These are phyloP conservation scores for Inga oerstediana DNA, from an alignment of 306 rosid species.

Conservation along the genomic window DNA sequence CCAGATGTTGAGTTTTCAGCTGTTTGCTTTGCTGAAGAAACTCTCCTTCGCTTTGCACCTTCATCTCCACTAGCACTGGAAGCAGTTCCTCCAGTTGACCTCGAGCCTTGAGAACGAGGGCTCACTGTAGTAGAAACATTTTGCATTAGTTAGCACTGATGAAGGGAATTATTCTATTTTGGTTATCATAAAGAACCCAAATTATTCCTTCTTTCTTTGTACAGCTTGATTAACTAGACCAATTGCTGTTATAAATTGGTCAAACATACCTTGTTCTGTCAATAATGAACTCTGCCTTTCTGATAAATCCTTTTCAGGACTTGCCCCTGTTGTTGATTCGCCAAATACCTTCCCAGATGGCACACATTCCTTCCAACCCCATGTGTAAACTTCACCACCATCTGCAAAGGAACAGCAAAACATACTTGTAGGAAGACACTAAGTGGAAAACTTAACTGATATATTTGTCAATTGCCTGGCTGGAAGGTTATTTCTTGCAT, in stretches of 20 bases:
- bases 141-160: constrained; percentile 24
- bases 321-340: constrained; percentile 43
- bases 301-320: constrained; percentile 49
- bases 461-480: neutral
- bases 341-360: constrained; percentile 80
- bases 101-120: constrained; percentile 62
- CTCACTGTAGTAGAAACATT: constrained; percentile 55
- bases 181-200: constrained; percentile 30
- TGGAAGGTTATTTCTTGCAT: constrained; percentile 1
- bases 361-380: constrained; percentile 97
- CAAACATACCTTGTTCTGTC: constrained; percentile 60
- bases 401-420: constrained; percentile 46
- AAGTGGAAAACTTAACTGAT: neutral
- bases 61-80: constrained; percentile 60
- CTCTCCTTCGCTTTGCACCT: constrained; percentile 70
- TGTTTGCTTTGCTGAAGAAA: constrained; percentile 63
- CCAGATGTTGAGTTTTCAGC: constrained; percentile 71
- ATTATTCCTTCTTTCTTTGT: neutral
- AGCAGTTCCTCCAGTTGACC: constrained; percentile 47
- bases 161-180: neutral
- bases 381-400: constrained; percentile 69
- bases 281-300: constrained; percentile 59
- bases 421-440: constrained; percentile 8
- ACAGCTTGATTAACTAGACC: neutral
- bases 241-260: constrained; percentile 8